These are phyloP conservation scores for Diutina catenulata DNA, from an alignment of 1,139 yeast genomes.

Conservation along the genomic window DNA sequence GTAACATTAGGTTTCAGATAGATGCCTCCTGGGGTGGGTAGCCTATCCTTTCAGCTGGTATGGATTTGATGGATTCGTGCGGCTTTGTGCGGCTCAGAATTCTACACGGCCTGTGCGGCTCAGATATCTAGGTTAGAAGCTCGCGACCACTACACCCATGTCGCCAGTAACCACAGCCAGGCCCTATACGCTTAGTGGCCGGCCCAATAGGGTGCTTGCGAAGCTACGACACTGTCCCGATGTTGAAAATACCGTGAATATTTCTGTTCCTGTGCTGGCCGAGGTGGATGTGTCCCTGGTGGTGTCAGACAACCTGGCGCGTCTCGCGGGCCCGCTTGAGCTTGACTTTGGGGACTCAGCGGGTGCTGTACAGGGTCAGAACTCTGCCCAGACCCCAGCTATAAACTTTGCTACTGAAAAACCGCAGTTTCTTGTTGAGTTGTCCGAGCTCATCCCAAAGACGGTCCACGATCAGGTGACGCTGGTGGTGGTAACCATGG, in stretches of 20 bases:
- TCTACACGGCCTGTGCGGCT: neutral
- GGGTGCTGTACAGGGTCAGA: too few relatives aligned
- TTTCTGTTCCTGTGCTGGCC: neutral
- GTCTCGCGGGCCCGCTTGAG: too few relatives aligned
- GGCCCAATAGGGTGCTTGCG: neutral
- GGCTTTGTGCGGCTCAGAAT: neutral
- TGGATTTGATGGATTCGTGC: too few relatives aligned
- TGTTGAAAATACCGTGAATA: neutral
- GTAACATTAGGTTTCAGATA: neutral
- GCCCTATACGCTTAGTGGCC: neutral
- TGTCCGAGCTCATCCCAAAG: neutral
- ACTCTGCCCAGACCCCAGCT: neutral
- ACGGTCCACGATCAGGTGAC: conserved; percentile 1
- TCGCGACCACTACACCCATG: too few relatives aligned
- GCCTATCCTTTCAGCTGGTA: too few relatives aligned
- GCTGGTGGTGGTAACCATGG: neutral
- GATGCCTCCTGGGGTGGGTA: too few relatives aligned
- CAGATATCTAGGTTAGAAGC: neutral
- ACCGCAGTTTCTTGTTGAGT: neutral
- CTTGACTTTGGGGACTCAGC: too few relatives aligned
- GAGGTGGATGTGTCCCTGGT: neutral
- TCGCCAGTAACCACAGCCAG: neutral
- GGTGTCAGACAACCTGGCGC: too few relatives aligned
- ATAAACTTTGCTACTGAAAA: neutral
- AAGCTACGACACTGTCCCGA: neutral